These are phyloP conservation scores for Monosporascus sp. DNA, from an alignment of 2,329 filamentous ascomycete genomes.

Conservation along the genomic window DNA sequence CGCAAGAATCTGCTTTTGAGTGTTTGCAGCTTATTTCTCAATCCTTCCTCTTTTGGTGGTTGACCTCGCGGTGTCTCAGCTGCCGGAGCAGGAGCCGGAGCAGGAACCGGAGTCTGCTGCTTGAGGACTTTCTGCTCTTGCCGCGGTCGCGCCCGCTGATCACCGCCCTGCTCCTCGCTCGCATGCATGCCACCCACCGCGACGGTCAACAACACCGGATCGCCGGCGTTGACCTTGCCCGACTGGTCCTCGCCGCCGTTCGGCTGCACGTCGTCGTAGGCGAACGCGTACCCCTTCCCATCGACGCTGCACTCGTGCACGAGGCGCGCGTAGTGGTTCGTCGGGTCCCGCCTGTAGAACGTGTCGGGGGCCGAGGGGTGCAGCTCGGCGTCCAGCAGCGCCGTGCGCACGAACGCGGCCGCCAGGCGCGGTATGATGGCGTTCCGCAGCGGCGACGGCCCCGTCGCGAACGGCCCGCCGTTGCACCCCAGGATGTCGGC, in stretches of 20 bases:
- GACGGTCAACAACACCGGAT: constrained; percentile 44
- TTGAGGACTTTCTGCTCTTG: too few species aligned
- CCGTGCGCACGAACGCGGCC: constrained; percentile 50
- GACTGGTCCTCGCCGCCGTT: constrained; percentile 48
- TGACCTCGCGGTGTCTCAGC: neutral
- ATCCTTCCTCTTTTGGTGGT: neutral
- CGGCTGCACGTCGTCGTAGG: constrained; percentile 56
- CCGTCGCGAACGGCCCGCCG: constrained; percentile 53
- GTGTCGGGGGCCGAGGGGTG: constrained; percentile 30
- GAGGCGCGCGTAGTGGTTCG: constrained; percentile 55
- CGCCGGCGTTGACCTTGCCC: constrained; percentile 49
- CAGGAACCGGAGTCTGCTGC: neutral
- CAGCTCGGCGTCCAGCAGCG: constrained; percentile 42
- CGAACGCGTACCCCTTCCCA: constrained; percentile 54
- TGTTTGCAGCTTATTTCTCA: neutral
- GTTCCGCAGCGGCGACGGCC: constrained; percentile 33
- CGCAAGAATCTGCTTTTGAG: neutral
- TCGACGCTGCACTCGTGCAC: constrained; percentile 51
- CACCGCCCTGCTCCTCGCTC: neutral
- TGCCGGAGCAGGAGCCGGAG: neutral
- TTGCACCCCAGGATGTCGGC: constrained; percentile 64
- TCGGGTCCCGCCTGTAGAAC: constrained; percentile 37
- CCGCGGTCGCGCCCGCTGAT: too few species aligned
- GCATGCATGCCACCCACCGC: constrained; percentile 40
- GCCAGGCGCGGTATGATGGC: constrained; percentile 44